Percentiles rank a stretch among this genome's conserved stretches.
Evolutionary conservation across 371 early-diverging fungal genomes (phyloP).

Genomic region (Synchytrium microbalum): DNA sequence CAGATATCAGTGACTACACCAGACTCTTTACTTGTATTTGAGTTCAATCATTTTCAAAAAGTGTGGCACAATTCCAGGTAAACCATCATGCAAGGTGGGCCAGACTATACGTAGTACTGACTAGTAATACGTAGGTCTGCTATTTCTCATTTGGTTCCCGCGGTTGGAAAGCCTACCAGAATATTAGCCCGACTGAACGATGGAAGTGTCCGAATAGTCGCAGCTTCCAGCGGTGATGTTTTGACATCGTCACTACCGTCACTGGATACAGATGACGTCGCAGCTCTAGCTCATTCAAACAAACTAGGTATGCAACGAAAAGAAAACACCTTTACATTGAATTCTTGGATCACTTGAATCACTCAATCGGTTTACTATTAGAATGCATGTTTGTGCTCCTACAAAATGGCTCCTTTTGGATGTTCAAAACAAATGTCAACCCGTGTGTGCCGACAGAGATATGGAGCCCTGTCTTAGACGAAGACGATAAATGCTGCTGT

Average conservation of each 20-base stretch:
- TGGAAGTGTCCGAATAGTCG: conserved; percentile 37
- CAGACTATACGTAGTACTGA: no score
- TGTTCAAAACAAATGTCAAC: conserved; percentile 31
- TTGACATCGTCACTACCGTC: conserved; percentile 39
- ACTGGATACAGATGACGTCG: conserved; percentile 31
- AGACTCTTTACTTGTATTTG: background rate
- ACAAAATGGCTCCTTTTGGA: conserved; percentile 41
- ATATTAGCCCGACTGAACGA: conserved; percentile 36
- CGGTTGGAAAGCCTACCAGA: conserved; percentile 6
- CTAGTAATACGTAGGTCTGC: conserved; percentile 6
- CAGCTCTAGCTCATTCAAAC: conserved; percentile 23
- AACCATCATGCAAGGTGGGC: no score
- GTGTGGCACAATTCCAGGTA: background rate
- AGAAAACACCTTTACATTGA: conserved; percentile 8
- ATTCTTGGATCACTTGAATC: background rate
- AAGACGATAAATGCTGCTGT: background rate
- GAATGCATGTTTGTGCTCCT: conserved; percentile 38
- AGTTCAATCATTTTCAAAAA: background rate
- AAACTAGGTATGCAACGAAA: conserved; percentile 13
- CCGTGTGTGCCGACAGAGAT: conserved; percentile 38
- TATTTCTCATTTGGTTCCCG: background rate
- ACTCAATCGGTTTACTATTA: background rate
- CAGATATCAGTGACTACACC: background rate
- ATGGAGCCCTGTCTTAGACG: conserved; percentile 19
- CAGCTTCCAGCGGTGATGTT: conserved; percentile 33